Evolutionary conservation across 306 rosid species (phyloP), one percentile per base, ranked within the genome.

Genomic region (Amphicarpaea edgeworthii): DNA sequence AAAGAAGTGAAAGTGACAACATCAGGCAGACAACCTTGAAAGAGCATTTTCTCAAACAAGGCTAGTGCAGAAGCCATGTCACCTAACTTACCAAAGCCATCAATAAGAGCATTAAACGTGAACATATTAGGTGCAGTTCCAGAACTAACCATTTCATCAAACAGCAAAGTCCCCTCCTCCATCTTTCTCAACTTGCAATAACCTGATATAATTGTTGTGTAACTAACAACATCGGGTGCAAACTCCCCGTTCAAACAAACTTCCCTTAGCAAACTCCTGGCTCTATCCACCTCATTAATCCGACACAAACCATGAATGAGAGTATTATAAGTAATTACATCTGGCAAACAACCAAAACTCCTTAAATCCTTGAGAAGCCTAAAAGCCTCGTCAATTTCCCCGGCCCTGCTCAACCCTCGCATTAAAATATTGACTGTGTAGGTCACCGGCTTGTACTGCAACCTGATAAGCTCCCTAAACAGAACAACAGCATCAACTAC

Each of bases 311-410:
- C 70, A 40, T 64, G 50, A 10, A 64, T 9, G 3, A 64, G 49
- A 64, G 17, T 64, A 40, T 64, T 64, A 38, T 64, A 64, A 7
- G 50, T 38, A 38, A 19, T 19, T 4, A 64, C 8, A 64, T 64
- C 70, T 7, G 70, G 70, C 11, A 1, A 38, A 64, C 70, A 64
- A 64, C 70, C 70, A 38, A 64, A 64, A 38, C 70, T 64, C 32
- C 49, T 19, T 2, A 64, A 10, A 38, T 64, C 32, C 16, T 40
- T n/a, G 6, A 64, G 70, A 64, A 64, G 50, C 32, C 17, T 40
- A 38, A 64, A 64, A 38, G 70, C 70, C 32, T 64, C 70, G 7
- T 20, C 20, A 40, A 64, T 12, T 19, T 64, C 50, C 30, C 50
- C 50, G 5, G 32, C 70, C 50, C 16, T 38, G 70, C 70, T 38